Percentiles rank a stretch among this genome's conserved stretches.
Evolutionary conservation across 495 filamentous ascomycete species (phyloP).

Genomic region (Neurospora tetraspora): DNA sequence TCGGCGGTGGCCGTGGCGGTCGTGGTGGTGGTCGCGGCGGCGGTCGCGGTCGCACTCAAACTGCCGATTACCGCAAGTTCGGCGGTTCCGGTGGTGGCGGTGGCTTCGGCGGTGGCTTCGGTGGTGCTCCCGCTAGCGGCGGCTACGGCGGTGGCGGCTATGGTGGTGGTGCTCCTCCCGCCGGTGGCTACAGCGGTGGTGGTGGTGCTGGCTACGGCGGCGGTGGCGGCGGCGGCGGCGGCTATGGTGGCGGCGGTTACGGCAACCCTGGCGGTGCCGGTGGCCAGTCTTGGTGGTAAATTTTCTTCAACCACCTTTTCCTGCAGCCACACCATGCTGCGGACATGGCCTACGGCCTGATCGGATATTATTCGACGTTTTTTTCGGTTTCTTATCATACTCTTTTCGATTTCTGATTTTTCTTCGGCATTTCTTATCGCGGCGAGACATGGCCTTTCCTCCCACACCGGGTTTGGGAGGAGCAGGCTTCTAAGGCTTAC

Average conservation of each 20-base stretch:
- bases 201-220: slow-evolving; percentile 43
- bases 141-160: slow-evolving; percentile 40
- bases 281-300: slow-evolving; percentile 90
- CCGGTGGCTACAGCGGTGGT: slow-evolving; percentile 66
- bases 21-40: slow-evolving; percentile 63
- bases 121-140: slow-evolving; percentile 19
- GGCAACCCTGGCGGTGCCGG: slow-evolving; percentile 79
- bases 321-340: background rate
- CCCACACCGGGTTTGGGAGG: slow-evolving; percentile 12
- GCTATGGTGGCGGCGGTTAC: slow-evolving; percentile 22
- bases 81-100: slow-evolving; percentile 47
- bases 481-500: slow-evolving; percentile 15
- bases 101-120: slow-evolving; percentile 39
- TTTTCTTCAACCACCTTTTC: slow-evolving; percentile 11
- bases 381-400: slow-evolving; percentile 6
- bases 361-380: slow-evolving; percentile 1
- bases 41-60: slow-evolving; percentile 54
- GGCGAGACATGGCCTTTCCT: slow-evolving; percentile 22
- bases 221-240: slow-evolving; percentile 26
- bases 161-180: slow-evolving; percentile 36
- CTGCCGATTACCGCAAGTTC: slow-evolving; percentile 84
- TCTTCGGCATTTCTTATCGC: slow-evolving; percentile 16
- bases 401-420: background rate
- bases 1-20: slow-evolving; percentile 61
- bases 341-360: background rate